These are phyloP conservation scores for Mycosphaerella sp. DNA, from an alignment of 2,329 filamentous ascomycete genomes.

Conservation along the genomic window DNA sequence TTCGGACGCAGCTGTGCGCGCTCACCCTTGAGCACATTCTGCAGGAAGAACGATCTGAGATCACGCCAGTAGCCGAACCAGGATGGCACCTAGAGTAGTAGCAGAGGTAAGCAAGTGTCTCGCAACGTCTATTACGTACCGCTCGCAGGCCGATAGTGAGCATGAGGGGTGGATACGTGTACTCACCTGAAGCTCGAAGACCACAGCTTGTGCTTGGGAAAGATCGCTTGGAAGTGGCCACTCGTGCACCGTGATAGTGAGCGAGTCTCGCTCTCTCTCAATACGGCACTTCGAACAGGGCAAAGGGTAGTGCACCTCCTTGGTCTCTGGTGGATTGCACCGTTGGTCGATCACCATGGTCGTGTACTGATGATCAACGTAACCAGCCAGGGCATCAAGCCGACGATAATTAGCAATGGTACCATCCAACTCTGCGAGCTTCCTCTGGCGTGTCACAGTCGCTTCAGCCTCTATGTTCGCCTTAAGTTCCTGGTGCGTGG, in stretches of 20 bases:
- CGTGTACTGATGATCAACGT: slow-evolving; percentile 8
- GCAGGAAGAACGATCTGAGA: slow-evolving; percentile 21
- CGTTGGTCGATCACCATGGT: slow-evolving; percentile 14
- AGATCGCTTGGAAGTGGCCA: slow-evolving; percentile 42
- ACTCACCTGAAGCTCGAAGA: slow-evolving; percentile 46
- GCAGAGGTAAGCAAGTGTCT: too few relatives aligned
- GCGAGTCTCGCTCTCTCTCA: slow-evolving; percentile 32
- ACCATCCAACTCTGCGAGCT: slow-evolving; percentile 34
- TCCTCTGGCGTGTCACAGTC: slow-evolving; percentile 3
- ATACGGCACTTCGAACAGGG: slow-evolving; percentile 44
- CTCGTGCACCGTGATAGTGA: slow-evolving; percentile 47
- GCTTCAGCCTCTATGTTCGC: slow-evolving; percentile 4
- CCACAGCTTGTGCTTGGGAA: slow-evolving; percentile 37
- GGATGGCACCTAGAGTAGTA: slow-evolving; percentile 33
- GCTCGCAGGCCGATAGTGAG: too few relatives aligned
- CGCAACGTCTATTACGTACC: too few relatives aligned
- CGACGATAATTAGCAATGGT: slow-evolving; percentile 36
- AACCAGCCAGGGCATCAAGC: slow-evolving; percentile 23
- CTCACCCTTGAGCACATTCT: slow-evolving; percentile 16
- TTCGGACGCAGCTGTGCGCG: not conserved
- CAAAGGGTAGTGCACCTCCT: slow-evolving; percentile 22
- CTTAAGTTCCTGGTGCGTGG: not conserved
- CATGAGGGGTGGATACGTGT: too few relatives aligned
- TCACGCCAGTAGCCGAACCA: slow-evolving; percentile 48
- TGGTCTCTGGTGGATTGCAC: slow-evolving; percentile 29